Evolutionary conservation across 2,329 filamentous ascomycete species (phyloP).

Genomic region (Neonectria coccinea): DNA sequence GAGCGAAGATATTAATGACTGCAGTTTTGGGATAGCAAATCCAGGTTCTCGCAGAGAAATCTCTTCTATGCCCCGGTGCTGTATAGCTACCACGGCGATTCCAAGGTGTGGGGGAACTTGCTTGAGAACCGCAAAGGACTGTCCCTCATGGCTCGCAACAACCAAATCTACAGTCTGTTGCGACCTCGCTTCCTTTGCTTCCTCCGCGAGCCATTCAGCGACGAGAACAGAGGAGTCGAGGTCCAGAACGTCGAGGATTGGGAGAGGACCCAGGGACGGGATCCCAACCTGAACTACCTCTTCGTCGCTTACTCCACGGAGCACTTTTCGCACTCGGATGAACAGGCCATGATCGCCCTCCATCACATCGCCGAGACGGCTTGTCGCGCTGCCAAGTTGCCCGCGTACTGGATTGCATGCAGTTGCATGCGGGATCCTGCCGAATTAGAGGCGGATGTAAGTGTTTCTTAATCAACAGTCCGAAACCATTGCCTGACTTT

Average conservation of each 20-base stretch:
- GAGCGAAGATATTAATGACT: neutral
- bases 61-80: constrained; percentile 42
- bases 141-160: constrained; percentile 38
- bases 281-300: constrained; percentile 38
- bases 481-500: constrained; percentile 10
- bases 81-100: constrained; percentile 40
- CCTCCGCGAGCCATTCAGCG: constrained; percentile 39
- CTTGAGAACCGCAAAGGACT: constrained; percentile 43
- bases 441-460: constrained; percentile 42
- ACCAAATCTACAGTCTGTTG: constrained; percentile 40
- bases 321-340: constrained; percentile 40
- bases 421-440: constrained; percentile 44
- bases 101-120: constrained; percentile 45
- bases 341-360: constrained; percentile 42
- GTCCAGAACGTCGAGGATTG: constrained; percentile 40
- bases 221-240: constrained; percentile 41
- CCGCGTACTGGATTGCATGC: constrained; percentile 45
- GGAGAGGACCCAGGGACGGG: constrained; percentile 38
- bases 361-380: constrained; percentile 45
- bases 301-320: constrained; percentile 45
- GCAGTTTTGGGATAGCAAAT: constrained; percentile 43
- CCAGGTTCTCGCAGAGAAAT: constrained; percentile 23
- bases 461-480: neutral
- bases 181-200: constrained; percentile 44
- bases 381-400: constrained; percentile 41